Conservation (phyloP, 2,329 filamentous ascomycete genomes). For the Fusarium heterosporum region DNA sequence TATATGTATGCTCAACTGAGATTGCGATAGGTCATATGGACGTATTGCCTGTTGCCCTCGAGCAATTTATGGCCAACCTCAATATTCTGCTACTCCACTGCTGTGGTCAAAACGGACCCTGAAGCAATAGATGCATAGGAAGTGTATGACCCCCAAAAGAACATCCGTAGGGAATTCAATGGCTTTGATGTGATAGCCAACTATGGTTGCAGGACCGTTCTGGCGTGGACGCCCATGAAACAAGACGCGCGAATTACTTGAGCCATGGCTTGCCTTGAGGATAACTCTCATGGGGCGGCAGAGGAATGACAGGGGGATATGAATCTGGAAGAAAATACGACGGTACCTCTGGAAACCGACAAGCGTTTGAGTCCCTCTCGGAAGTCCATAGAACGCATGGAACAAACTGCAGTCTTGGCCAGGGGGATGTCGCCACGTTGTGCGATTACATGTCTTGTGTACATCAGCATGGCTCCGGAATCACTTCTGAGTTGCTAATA, state of each 20-base stretch:
- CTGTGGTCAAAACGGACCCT: neutral
- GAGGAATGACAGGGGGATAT: constrained; percentile 34
- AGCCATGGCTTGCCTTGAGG: constrained; percentile 13
- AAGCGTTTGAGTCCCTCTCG: constrained; percentile 18
- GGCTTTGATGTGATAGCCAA: constrained; percentile 36
- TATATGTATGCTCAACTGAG: constrained; percentile 4
- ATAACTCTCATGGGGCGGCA: constrained; percentile 35
- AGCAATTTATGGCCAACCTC: neutral
- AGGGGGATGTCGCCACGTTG: constrained; percentile 47
- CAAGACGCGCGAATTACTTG: constrained; percentile 20
- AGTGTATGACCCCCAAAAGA: constrained; percentile 8
- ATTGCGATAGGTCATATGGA: constrained; percentile 26
- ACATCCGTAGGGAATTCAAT: constrained; percentile 4
- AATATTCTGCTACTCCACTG: neutral
- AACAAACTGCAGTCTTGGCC: constrained; percentile 23
- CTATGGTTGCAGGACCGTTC: constrained; percentile 33
- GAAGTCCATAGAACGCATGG: constrained; percentile 35
- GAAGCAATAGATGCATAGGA: constrained; percentile 5
- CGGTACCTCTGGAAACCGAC: constrained; percentile 9
- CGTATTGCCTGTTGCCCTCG: constrained; percentile 8
- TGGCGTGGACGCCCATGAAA: constrained; percentile 11
- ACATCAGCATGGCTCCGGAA: constrained; percentile 27
- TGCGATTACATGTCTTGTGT: constrained; percentile 35
- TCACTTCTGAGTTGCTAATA: constrained; percentile 35
- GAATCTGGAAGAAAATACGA: constrained; percentile 28